These are phyloP conservation scores for Apophysomyces elegans DNA, from an alignment of 371 early-diverging fungal species.

Conservation along the genomic window DNA sequence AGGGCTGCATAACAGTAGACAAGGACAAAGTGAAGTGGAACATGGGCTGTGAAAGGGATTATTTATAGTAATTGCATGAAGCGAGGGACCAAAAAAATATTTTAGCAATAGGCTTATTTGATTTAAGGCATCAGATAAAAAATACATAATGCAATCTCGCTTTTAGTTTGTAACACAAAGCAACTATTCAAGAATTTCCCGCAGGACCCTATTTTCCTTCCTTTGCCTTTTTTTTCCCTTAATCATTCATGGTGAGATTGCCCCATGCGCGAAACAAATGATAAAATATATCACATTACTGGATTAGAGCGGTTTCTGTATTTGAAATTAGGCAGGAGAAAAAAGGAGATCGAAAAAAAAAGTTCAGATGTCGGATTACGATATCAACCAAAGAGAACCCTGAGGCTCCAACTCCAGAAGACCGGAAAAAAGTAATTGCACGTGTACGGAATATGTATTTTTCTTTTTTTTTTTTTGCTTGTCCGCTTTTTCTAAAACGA, in stretches of 20 bases:
- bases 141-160: no score
- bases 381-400: background rate
- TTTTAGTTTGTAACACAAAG: background rate
- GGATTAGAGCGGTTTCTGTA: background rate
- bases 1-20: no score
- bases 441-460: background rate
- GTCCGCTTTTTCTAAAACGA: background rate
- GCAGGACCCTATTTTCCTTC: constrained; percentile 2
- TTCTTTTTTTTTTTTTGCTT: background rate
- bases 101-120: no score
- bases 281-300: background rate
- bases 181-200: background rate
- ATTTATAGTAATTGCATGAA: no score
- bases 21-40: no score
- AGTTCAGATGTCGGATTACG: background rate
- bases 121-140: no score
- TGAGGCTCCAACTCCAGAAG: background rate
- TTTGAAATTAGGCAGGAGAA: background rate
- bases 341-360: background rate
- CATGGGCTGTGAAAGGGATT: background rate
- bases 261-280: background rate
- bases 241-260: background rate
- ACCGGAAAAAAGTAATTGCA: constrained; percentile 11
- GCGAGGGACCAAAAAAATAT: no score
- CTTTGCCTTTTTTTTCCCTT: background rate